Evolutionary conservation across 345 rosid species (phyloP), one percentile per base, ranked within the genome.

Genomic region (Murraya koenigii): DNA sequence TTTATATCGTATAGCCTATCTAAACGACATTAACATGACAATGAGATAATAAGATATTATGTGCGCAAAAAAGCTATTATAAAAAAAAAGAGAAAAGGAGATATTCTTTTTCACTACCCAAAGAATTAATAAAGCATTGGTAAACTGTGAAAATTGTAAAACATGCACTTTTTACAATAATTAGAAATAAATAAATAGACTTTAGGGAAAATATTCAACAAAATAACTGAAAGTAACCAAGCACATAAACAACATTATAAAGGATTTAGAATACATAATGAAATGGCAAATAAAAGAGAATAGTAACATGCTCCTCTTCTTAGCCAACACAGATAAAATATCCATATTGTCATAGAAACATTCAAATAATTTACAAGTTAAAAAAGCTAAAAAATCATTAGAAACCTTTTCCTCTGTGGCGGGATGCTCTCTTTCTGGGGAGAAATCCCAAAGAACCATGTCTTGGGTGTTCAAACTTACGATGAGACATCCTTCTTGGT

Each of bases 381-480:
- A 13, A 30, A 44, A 28, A 36, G 13, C 22, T 7, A 68, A 0
- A 33, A 54, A 28, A 68, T 54, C 66, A 59, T 32, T 8, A 62
- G 8, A 65, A 39, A 93, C 98, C 97, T 92, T 90, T 95, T 73
- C 98, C 98, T 62, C 95, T 86, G 62, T 91, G 97, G 44, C 95
- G 89, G 59, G 88, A 68, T 59, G 97, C 89, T 66, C 98, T 83
- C 80, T 94, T 93, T 86, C 97, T 89, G 9, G 97, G 97, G 74
- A 94, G 97, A 76, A 94, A 94, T 66, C 98, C 98, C 80, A 94
- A 79, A 55, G 98, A 94, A 44, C 97, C 98, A 70, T 93, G 97
- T 77, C 97, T 87, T 20, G 95, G 97, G 86, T 94, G 97, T 83
- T 94, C 95, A 88, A 94, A 91, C 87, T 94, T 94, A 78, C 98